Evolutionary conservation across 1,284 basidiomycete species (phyloP).

Genomic region (Sporisorium scitamineum): DNA sequence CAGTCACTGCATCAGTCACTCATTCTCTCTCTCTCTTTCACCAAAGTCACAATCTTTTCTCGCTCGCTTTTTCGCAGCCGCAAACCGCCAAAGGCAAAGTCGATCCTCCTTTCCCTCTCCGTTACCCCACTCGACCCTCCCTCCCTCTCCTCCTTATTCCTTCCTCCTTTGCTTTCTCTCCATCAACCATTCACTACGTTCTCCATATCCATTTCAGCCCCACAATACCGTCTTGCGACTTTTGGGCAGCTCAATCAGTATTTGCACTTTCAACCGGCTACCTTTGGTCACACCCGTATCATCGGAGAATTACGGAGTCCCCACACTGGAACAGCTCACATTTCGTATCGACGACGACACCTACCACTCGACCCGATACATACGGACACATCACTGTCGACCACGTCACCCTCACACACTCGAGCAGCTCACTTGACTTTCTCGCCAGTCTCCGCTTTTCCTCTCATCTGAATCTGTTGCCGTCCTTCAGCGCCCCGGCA

Average conservation of each 20-base stretch:
- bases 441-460: not conserved
- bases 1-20: slow-evolving; percentile 3
- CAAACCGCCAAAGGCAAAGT: not conserved
- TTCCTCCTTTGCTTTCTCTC: not conserved
- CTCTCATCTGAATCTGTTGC: not conserved
- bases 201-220: not conserved
- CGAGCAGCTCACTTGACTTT: not conserved
- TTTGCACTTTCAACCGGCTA: not conserved
- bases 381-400: not conserved
- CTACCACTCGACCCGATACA: not conserved
- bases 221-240: not conserved
- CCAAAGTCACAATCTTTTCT: not conserved
- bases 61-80: slow-evolving; percentile 3
- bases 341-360: not conserved
- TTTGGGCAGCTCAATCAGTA: not conserved
- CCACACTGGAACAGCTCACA: slow-evolving; percentile 4
- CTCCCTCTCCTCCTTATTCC: not conserved
- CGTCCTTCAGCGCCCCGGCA: slow-evolving; percentile 36
- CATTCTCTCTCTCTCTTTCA: too few relatives aligned
- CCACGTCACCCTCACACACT: not conserved
- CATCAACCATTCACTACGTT: slow-evolving; percentile 1
- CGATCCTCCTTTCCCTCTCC: not conserved
- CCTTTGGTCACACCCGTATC: not conserved
- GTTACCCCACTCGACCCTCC: not conserved
- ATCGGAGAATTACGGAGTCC: slow-evolving; percentile 23